Evolutionary conservation across 2,329 filamentous ascomycete genomes (phyloP), one percentile per base, ranked within the genome.

Genomic region (Penicillium sp.): DNA sequence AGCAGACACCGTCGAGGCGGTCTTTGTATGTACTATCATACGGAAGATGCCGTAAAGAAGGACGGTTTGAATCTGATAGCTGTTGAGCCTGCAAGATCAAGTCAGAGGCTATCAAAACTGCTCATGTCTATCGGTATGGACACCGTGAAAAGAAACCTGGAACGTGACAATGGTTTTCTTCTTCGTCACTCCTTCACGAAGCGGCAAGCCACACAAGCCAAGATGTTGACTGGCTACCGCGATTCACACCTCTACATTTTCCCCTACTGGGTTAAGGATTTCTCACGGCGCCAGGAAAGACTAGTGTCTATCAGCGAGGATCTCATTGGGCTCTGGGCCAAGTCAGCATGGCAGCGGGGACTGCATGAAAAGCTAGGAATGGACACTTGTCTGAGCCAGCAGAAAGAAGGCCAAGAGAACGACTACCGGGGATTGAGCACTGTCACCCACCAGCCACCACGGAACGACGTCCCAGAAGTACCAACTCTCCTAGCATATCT

Each of bases 211-310:
- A 10, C 24, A 31, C 34, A 32, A 10, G 18, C 14, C 14, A 53
- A 37, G 14, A 46, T 45, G 4, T 24, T 51, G 40, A 46, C 50
- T 32, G 40, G 32, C 20, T 53, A 32, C 14, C 42, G 50, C 14
- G 50, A 53, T 37, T 24, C 50, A 18, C 50, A 53, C 14, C 50
- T 53, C 42, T 53, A 53, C 14, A 35, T 43, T n/a, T 53, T 53
- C 13, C 50, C 42, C 4, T 37, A 24, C 24, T 46, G 50, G 50
- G 50, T 46, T 1, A 53, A 39, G 32, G 22, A 53, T 32, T 42
- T 53, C 10, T 32, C 22, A 31, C 31, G 22, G 3, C 32, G n/a
- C 16, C 50, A 53, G n/a, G 13, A 46, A 39, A 46, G 24, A 46
- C 13, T 53, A 13, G 20, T 29, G 6, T 39, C 50, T 8, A 14